Percentiles rank a stretch among this genome's conserved stretches.
These are phyloP conservation scores for Scopulariopsis brevicaulis DNA, from an alignment of 2,329 filamentous ascomycete species.

Conservation along the genomic window DNA sequence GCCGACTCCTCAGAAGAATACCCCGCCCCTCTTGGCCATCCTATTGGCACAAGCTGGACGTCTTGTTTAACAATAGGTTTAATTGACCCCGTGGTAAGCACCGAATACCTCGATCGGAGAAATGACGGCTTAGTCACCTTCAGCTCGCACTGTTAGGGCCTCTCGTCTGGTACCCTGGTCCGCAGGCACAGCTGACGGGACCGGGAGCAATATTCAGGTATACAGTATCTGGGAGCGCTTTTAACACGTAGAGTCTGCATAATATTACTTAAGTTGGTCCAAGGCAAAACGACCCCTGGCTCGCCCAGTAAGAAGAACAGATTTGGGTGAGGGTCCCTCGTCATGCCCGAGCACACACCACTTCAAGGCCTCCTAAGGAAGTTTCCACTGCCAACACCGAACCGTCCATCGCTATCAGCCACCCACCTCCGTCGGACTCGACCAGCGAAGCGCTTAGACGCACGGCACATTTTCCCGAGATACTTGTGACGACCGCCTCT, in stretches of 20 bases:
- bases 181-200: no score
- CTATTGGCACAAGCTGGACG: no score
- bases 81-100: no score
- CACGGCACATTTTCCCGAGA: not conserved
- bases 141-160: no score
- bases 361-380: not conserved
- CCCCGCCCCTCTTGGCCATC: no score
- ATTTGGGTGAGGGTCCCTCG: constrained; percentile 2
- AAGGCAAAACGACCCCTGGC: not conserved
- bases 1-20: no score
- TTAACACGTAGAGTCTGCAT: not conserved
- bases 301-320: not conserved
- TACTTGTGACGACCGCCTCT: not conserved
- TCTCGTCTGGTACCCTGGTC: no score
- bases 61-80: no score
- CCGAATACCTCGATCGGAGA: no score
- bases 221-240: not conserved
- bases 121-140: no score
- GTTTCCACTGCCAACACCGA: not conserved
- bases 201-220: not conserved
- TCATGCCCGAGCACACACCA: constrained; percentile 5
- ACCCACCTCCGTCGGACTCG: not conserved
- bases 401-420: not conserved
- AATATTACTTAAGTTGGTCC: not conserved
- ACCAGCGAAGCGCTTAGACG: not conserved